phyloP scores from a whole-genome alignment of 2,329 filamentous ascomycete genomes.

The Ascochyta pisi region DNA sequence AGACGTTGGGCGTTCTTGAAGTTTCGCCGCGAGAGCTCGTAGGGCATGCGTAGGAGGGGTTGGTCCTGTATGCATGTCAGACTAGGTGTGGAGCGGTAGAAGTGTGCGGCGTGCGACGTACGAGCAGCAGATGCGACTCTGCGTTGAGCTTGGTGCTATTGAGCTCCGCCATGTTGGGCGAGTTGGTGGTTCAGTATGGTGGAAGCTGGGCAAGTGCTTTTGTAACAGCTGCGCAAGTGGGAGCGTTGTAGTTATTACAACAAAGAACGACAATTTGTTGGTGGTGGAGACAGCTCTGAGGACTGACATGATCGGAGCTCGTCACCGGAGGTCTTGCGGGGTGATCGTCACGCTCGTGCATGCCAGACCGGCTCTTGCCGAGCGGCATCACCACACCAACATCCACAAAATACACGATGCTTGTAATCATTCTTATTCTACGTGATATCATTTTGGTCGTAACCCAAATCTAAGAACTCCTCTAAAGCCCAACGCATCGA shows the following conservation, averaged over 20 bases:
- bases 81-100: not conserved
- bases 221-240: not conserved
- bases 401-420: not conserved
- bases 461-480: constrained; percentile 48
- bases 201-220: not conserved
- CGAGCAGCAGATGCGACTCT: constrained; percentile 76
- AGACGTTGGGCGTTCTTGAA: constrained; percentile 84
- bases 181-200: not conserved
- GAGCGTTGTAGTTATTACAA: not conserved
- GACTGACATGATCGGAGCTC: constrained; percentile 1
- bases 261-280: not conserved
- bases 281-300: constrained; percentile 1
- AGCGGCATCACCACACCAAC: not conserved
- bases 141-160: constrained; percentile 73
- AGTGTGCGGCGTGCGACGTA: constrained; percentile 48
- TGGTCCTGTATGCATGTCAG: constrained; percentile 71
- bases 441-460: constrained; percentile 45
- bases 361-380: not conserved
- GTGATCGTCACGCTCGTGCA: constrained; percentile 7
- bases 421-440: constrained; percentile 25
- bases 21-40: constrained; percentile 92
- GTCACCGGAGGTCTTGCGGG: constrained; percentile 15
- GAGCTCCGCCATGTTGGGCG: constrained; percentile 53
- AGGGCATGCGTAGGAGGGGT: constrained; percentile 88
- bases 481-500: constrained; percentile 50